Conservation (phyloP, 768 basidiomycete species). For the Auriscalpium microsporum region DNA sequence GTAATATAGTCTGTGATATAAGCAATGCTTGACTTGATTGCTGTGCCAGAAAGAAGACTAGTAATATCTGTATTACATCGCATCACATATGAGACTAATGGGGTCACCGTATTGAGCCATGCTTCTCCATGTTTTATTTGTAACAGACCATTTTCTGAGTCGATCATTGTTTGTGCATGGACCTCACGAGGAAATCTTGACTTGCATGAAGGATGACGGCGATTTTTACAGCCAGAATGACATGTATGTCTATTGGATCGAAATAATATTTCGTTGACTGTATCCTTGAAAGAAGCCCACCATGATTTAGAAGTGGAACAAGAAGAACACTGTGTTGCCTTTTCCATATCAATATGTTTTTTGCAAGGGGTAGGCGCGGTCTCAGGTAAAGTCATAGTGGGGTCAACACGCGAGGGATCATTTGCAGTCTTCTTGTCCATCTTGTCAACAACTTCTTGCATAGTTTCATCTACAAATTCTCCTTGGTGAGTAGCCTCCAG, state of each 20-base stretch:
- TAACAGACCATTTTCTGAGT: conserved; percentile 20
- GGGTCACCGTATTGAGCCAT: conserved; percentile 29
- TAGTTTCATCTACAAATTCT: not conserved
- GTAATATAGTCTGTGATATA: conserved; percentile 39
- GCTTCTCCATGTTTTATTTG: conserved; percentile 25
- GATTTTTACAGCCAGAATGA: conserved; percentile 22
- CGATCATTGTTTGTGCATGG: conserved; percentile 20
- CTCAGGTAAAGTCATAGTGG: no score
- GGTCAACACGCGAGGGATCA: no score
- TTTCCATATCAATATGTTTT: no score
- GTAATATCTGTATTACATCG: conserved; percentile 33
- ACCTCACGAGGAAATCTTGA: conserved; percentile 28
- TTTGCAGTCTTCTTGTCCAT: not conserved
- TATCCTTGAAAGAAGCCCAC: not conserved
- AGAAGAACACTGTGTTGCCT: no score
- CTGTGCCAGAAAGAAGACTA: conserved; percentile 30
- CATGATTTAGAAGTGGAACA: not conserved
- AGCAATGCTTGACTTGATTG: conserved; percentile 28
- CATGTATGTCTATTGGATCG: conserved; percentile 2
- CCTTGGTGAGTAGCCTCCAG: conserved; percentile 12
- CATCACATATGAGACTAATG: conserved; percentile 25
- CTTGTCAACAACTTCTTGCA: not conserved
- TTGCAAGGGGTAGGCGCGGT: no score
- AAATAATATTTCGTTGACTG: conserved; percentile 6
- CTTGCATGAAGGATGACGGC: conserved; percentile 23